A percentile compares a stretch with the other conserved stretches of the same genome.
These are phyloP conservation scores for Wickerhamiella azyma DNA, from an alignment of 805 yeast species.

Conservation along the genomic window DNA sequence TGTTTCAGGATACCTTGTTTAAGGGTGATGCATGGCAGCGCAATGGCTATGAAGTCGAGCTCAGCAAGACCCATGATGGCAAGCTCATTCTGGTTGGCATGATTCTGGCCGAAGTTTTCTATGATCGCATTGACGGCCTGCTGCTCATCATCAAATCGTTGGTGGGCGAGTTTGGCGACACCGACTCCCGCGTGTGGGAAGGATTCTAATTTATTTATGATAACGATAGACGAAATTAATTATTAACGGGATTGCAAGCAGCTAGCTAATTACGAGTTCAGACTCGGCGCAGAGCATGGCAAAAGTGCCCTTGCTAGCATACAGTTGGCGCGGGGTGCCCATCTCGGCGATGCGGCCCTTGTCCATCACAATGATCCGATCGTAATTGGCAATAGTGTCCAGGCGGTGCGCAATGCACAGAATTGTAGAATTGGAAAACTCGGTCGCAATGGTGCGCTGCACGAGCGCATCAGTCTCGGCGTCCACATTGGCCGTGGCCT, in stretches of 20 bases:
- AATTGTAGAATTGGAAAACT: conserved; percentile 50
- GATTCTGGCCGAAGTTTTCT: conserved; percentile 6
- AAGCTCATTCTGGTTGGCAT: conserved; percentile 4
- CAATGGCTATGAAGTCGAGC: conserved; percentile 1
- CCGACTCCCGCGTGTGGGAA: conserved; percentile 6
- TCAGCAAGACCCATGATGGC: conserved; percentile 7
- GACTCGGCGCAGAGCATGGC: conserved; percentile 56
- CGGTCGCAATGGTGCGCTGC: conserved; percentile 43
- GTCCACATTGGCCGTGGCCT: conserved; percentile 67
- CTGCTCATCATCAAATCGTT: conserved; percentile 4
- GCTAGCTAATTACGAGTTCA: conserved; percentile 5
- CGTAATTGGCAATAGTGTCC: conserved; percentile 46
- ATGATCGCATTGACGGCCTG: conserved; percentile 5
- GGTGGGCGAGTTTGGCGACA: conserved; percentile 7
- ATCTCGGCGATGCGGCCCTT: conserved; percentile 40
- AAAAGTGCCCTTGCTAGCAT: conserved; percentile 40
- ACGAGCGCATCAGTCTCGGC: conserved; percentile 54
- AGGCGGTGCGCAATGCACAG: conserved; percentile 62
- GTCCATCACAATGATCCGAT: conserved; percentile 45
- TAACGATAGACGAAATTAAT: too few species aligned
- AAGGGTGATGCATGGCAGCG: neutral
- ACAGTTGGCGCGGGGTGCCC: conserved; percentile 38
- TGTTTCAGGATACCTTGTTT: neutral
- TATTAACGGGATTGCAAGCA: neutral
- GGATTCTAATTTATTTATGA: neutral